Percentiles rank a stretch among this genome's conserved stretches.
Evolutionary conservation across 495 filamentous ascomycete species (phyloP).

Genomic region (Aspergillus sclerotiicarbonarius): DNA sequence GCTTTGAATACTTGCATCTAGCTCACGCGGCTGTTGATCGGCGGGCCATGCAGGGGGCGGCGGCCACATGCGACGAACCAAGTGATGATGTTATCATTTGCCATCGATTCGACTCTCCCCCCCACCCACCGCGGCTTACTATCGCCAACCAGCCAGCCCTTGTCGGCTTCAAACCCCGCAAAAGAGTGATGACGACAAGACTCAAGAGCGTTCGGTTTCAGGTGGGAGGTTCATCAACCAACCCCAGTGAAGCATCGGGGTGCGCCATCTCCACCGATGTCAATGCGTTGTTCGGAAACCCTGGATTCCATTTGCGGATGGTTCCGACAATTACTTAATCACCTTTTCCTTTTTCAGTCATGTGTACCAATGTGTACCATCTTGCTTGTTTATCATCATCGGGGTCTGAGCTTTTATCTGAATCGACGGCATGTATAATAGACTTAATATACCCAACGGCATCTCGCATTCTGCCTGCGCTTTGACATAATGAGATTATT

Average conservation of each 20-base stretch:
- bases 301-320: slow-evolving; percentile 4
- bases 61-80: slow-evolving; percentile 2
- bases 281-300: slow-evolving; percentile 14
- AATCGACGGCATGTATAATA: slow-evolving; percentile 46
- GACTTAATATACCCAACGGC: slow-evolving; percentile 49
- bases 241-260: slow-evolving; percentile 1
- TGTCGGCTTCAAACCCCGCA: slow-evolving; percentile 19
- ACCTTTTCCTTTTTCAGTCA: slow-evolving; percentile 9
- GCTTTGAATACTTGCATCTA: slow-evolving; percentile 18
- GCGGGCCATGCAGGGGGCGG: slow-evolving; percentile 11
- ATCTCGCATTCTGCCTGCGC: slow-evolving; percentile 26
- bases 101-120: slow-evolving; percentile 10
- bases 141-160: slow-evolving; percentile 16
- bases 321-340: slow-evolving; percentile 13
- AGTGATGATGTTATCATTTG: slow-evolving; percentile 11
- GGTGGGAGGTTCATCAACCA: slow-evolving; percentile 8
- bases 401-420: slow-evolving; percentile 19
- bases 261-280: slow-evolving; percentile 13
- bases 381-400: slow-evolving; percentile 18
- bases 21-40: slow-evolving; percentile 15
- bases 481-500: slow-evolving; percentile 11
- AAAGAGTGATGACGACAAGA: slow-evolving; percentile 20
- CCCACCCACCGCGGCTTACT: slow-evolving; percentile 12
- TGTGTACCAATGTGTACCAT: slow-evolving; percentile 9
- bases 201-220: slow-evolving; percentile 16